These are phyloP conservation scores for Sarcodon sp. DNA, from an alignment of 768 basidiomycete genomes.

Conservation along the genomic window DNA sequence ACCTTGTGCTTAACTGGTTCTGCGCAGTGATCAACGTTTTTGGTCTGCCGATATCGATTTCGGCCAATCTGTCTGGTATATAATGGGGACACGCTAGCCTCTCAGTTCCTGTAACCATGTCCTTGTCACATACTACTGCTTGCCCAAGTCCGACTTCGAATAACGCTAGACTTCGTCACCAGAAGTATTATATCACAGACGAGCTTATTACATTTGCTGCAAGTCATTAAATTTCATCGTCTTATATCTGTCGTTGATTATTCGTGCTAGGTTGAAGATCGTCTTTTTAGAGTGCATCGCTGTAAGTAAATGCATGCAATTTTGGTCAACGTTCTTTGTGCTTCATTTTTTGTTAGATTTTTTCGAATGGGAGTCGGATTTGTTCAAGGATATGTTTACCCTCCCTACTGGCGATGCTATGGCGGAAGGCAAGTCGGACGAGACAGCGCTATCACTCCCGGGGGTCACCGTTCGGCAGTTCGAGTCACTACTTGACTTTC, in stretches of 20 bases:
- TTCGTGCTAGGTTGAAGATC: constrained; percentile 19
- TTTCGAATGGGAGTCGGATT: constrained; percentile 22
- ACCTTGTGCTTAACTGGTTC: too few relatives aligned
- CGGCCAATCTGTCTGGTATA: too few relatives aligned
- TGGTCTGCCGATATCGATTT: too few relatives aligned
- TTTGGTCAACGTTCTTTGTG: not conserved
- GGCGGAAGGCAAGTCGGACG: constrained; percentile 19
- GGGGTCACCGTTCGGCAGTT: constrained; percentile 21
- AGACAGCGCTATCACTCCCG: constrained; percentile 19
- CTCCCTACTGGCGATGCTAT: constrained; percentile 11
- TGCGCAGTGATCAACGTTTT: too few relatives aligned
- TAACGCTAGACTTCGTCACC: not conserved
- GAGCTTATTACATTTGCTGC: not conserved
- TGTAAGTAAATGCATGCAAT: not conserved
- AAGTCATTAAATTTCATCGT: not conserved
- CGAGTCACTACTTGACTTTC: constrained; percentile 25
- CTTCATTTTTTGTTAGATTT: constrained; percentile 9
- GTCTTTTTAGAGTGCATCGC: constrained; percentile 26
- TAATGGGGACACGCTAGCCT: too few relatives aligned
- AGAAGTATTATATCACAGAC: not conserved
- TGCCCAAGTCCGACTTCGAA: too few relatives aligned
- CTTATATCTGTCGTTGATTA: not conserved
- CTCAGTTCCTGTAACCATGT: too few relatives aligned
- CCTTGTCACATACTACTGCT: too few relatives aligned
- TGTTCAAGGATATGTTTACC: constrained; percentile 25